Evolutionary conservation across 352 stramenopile genomes (phyloP).

Genomic region (Phytophthora hibernalis): DNA sequence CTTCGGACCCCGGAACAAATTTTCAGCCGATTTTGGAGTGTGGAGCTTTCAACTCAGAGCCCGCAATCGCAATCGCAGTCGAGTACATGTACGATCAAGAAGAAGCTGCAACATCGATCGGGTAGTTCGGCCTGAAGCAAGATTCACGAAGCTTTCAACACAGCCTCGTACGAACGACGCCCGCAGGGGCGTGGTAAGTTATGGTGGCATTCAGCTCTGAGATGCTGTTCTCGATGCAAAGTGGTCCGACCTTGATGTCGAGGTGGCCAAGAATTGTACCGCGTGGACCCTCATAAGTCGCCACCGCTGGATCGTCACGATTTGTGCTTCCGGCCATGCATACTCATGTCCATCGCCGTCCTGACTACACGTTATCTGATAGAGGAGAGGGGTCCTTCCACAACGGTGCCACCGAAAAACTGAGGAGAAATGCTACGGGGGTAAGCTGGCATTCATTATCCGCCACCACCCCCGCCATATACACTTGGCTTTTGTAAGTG

Average conservation of each 20-base stretch:
- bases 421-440: background rate
- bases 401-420: background rate
- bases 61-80: slow-evolving; percentile 13
- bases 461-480: no score
- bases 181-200: background rate
- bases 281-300: slow-evolving; percentile 17
- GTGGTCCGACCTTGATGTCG: slow-evolving; percentile 23
- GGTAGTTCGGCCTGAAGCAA: background rate
- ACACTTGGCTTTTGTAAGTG: no score
- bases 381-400: slow-evolving; percentile 12
- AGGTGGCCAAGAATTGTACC: slow-evolving; percentile 16
- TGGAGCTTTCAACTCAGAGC: background rate
- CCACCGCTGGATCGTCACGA: slow-evolving; percentile 26
- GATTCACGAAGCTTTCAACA: background rate
- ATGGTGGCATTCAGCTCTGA: background rate
- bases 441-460: no score
- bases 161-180: background rate
- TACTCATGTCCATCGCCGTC: slow-evolving; percentile 24
- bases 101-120: background rate
- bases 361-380: slow-evolving; percentile 20
- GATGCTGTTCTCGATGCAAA: slow-evolving; percentile 13
- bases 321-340: slow-evolving; percentile 21
- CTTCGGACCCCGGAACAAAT: slow-evolving; percentile 16
- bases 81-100: slow-evolving; percentile 10
- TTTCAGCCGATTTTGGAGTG: background rate